Evolutionary conservation across 148 eudicot species (phyloP).

Genomic region (Silene latifolia): DNA sequence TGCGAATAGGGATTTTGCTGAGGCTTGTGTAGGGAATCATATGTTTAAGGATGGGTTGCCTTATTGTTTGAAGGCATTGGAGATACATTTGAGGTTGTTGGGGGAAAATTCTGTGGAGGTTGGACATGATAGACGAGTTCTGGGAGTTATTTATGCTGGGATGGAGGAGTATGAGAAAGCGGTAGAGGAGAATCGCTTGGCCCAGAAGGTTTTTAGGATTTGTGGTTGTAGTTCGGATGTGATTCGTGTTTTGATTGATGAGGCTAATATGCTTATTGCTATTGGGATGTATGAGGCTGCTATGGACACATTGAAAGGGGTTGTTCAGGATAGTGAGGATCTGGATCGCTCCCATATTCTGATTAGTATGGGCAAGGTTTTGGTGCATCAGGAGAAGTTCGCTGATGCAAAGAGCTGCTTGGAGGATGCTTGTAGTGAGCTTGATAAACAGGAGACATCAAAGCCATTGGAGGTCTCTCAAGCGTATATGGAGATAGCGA

Average conservation of each 20-base stretch:
- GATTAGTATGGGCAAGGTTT: slow-evolving; percentile 80
- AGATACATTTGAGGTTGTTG: slow-evolving; percentile 50
- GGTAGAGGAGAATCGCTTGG: slow-evolving; percentile 65
- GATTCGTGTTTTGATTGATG: slow-evolving; percentile 80
- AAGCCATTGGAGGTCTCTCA: slow-evolving; percentile 66
- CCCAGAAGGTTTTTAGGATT: slow-evolving; percentile 68
- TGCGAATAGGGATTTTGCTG: slow-evolving; percentile 78
- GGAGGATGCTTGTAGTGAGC: slow-evolving; percentile 57
- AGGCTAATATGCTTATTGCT: slow-evolving; percentile 88
- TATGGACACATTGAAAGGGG: slow-evolving; percentile 52
- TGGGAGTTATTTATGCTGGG: slow-evolving; percentile 84
- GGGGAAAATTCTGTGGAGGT: slow-evolving; percentile 89
- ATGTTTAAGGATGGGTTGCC: slow-evolving; percentile 76
- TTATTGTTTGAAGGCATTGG: slow-evolving; percentile 73
- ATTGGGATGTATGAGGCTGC: slow-evolving; percentile 72
- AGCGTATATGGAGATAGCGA: slow-evolving; percentile 86
- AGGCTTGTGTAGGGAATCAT: slow-evolving; percentile 66
- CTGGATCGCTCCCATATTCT: slow-evolving; percentile 63
- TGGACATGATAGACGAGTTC: slow-evolving; percentile 77
- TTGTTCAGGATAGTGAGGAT: slow-evolving; percentile 57
- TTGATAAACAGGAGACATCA: slow-evolving; percentile 51
- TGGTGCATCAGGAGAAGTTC: slow-evolving; percentile 69
- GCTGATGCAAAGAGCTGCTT: slow-evolving; percentile 72
- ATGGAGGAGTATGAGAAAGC: slow-evolving; percentile 88
- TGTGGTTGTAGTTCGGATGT: slow-evolving; percentile 75